Evolutionary conservation across 352 stramenopile species (phyloP), one percentile per base, ranked within the genome.

Genomic region (Thraustochytrium sp.): DNA sequence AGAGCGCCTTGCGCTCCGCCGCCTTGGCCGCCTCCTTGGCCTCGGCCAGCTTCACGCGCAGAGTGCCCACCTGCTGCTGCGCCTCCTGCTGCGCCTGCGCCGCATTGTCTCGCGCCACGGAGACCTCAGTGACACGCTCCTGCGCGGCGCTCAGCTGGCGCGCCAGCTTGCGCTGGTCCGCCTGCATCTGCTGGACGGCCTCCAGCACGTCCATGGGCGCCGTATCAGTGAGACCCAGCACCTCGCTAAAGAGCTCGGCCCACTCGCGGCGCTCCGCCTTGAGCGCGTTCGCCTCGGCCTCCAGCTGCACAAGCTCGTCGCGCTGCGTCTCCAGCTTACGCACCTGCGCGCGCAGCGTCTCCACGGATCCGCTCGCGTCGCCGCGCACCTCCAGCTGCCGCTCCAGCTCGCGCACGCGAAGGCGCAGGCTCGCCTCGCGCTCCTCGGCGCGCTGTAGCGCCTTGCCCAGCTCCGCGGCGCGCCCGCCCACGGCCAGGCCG

Each of bases 241-340:
- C n/a, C 37, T 80, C 31, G 9, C 29, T 29, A 38, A 80, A 80
- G 21, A 80, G 37, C 1, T 3, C 46, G 3, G 49, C 23, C 68
- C 68, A 80, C 68, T 80, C 68, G 37, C 31, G 34, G 21, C 68
- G 48, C 8, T 80, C 68, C 16, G 48, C 42, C 34, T 48, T 46
- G 21, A 80, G 29, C 18, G 26, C 31, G 49, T 64, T 63, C 26
- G 18, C n/a, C 51, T 80, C 68, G 8, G 53, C 68, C 42, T 80
- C 68, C 5, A 46, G 13, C 13, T 44, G 31, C 13, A 72, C 38
- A 11, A 80, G 68, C 9, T 34, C 53, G 26, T 68, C 68, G 48
- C 48, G 48, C 53, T 80, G 48, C 42, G 31, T 26, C 68, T 80
- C 53, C n/a, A 65, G 44, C n/a, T 53, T 46, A 16, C 26, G 26